phyloP scores from a whole-genome alignment of 2,329 filamentous ascomycete genomes.

The Macrophomina tecta region DNA sequence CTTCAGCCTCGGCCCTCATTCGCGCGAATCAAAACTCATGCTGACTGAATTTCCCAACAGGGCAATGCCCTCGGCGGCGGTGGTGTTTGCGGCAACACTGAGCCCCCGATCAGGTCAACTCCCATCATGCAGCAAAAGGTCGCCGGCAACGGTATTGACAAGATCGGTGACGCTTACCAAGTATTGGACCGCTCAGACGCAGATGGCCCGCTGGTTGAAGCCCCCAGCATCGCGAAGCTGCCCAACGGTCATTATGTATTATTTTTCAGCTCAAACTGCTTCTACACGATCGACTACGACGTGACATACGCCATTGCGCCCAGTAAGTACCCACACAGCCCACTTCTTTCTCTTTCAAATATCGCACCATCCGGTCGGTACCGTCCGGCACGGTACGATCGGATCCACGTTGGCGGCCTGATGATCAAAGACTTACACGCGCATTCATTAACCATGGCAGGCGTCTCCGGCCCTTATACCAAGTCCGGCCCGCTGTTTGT shows the following conservation, averaged over 20 bases:
- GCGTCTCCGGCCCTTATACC: constrained; percentile 25
- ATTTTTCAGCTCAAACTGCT: constrained; percentile 69
- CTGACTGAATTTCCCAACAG: constrained; percentile 48
- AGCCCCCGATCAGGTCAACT: constrained; percentile 50
- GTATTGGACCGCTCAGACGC: constrained; percentile 54
- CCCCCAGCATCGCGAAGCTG: constrained; percentile 59
- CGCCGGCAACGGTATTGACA: constrained; percentile 58
- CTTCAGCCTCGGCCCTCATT: not conserved
- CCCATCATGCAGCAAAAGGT: constrained; percentile 65
- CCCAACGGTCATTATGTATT: constrained; percentile 62
- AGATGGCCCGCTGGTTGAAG: constrained; percentile 66
- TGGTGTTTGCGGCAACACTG: constrained; percentile 55
- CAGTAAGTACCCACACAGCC: constrained; percentile 8
- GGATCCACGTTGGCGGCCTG: not conserved
- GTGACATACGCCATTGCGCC: constrained; percentile 61
- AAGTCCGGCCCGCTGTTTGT: constrained; percentile 24
- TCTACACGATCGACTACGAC: constrained; percentile 60
- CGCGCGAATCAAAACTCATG: constrained; percentile 45
- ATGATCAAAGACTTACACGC: not conserved
- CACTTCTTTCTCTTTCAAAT: not conserved
- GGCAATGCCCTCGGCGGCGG: constrained; percentile 61
- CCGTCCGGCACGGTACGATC: not conserved
- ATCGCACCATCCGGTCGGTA: not conserved
- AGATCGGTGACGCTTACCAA: constrained; percentile 55
- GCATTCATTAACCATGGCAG: constrained; percentile 1